Conservation (phyloP, 805 yeast species). For the Lachancea meyersii region DNA sequence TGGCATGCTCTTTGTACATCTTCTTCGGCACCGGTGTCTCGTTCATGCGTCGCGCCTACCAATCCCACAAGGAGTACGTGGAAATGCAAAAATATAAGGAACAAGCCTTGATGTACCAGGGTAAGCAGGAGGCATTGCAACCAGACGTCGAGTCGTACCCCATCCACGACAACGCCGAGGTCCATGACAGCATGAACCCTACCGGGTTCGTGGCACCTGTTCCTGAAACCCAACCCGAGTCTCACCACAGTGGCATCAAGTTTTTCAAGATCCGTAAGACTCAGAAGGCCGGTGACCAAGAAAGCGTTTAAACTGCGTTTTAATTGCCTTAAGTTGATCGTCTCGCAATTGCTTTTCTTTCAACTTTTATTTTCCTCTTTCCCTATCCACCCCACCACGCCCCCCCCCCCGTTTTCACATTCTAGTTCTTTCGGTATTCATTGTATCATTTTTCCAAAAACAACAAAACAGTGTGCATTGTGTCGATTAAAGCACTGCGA, state of each 20-base stretch:
- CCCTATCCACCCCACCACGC: not conserved
- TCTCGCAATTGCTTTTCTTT: not conserved
- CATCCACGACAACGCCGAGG: conserved; percentile 8
- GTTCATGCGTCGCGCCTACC: conserved; percentile 21
- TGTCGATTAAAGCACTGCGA: no score
- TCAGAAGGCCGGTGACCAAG: conserved; percentile 34
- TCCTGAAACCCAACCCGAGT: conserved; percentile 19
- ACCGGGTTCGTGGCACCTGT: conserved; percentile 5
- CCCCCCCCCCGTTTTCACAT: no score
- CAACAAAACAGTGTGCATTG: no score
- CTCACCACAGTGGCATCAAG: conserved; percentile 50
- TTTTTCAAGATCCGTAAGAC: conserved; percentile 65
- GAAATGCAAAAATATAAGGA: conserved; percentile 16
- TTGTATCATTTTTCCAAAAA: conserved; percentile 6
- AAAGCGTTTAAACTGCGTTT: conserved; percentile 27
- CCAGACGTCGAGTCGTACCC: conserved; percentile 7
- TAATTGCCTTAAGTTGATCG: not conserved
- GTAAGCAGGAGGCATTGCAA: conserved; percentile 11
- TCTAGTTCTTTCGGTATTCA: conserved; percentile 10
- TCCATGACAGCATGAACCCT: conserved; percentile 3
- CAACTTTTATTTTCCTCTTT: not conserved
- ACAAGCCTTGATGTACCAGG: conserved; percentile 17
- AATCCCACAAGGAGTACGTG: conserved; percentile 16
- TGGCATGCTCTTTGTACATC: conserved; percentile 33
- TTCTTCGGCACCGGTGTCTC: conserved; percentile 17